Conservation (phyloP, 2,329 filamentous ascomycete genomes). For the Zymoseptoria passerinii region DNA sequence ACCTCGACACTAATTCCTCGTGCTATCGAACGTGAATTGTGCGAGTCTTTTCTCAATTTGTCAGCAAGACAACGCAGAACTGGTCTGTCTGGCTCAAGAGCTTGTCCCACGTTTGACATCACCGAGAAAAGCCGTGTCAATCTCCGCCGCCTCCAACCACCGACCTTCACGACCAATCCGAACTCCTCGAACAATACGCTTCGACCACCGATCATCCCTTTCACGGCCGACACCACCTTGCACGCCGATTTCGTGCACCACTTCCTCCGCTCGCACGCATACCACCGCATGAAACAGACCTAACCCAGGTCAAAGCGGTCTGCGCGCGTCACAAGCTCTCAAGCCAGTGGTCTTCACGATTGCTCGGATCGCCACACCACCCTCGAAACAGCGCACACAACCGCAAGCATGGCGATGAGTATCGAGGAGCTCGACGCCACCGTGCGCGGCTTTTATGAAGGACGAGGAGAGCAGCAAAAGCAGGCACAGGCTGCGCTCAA, state of each 20-base stretch:
- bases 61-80: not conserved
- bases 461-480: slow-evolving; percentile 93
- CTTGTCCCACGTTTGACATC: not conserved
- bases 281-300: slow-evolving; percentile 22
- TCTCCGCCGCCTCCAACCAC: slow-evolving; percentile 1
- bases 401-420: slow-evolving; percentile 52
- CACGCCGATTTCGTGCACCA: slow-evolving; percentile 1
- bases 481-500: slow-evolving; percentile 86
- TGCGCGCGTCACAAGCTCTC: slow-evolving; percentile 23
- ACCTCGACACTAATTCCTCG: not conserved
- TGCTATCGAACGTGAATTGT: not conserved
- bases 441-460: slow-evolving; percentile 95
- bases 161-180: slow-evolving; percentile 2
- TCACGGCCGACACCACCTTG: slow-evolving; percentile 3
- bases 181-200: not conserved
- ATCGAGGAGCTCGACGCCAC: slow-evolving; percentile 95
- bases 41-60: not conserved
- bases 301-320: slow-evolving; percentile 22
- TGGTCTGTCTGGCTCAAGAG: not conserved
- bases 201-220: not conserved
- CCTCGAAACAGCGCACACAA: slow-evolving; percentile 3
- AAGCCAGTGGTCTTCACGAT: slow-evolving; percentile 14
- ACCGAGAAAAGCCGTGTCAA: not conserved
- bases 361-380: slow-evolving; percentile 15
- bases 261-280: slow-evolving; percentile 2